Conservation (phyloP, 2,329 filamentous ascomycete species). For the Pseudovirgaria hyperparasitica region DNA sequence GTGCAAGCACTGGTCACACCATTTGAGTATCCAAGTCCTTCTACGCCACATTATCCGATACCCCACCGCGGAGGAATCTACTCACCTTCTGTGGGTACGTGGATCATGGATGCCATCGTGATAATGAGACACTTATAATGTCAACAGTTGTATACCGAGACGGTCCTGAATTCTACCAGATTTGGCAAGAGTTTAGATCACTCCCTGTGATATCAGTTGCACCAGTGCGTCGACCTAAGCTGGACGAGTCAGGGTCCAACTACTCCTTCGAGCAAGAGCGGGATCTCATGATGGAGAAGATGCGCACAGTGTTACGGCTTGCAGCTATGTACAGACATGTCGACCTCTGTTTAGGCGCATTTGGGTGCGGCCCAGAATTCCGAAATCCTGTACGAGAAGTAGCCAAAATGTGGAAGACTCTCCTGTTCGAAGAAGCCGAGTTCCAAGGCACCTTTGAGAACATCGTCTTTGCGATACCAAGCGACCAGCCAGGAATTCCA, state of each 20-base stretch:
- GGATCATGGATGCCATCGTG: slow-evolving; percentile 1
- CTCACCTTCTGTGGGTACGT: slow-evolving; percentile 52
- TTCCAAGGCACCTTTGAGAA: slow-evolving; percentile 31
- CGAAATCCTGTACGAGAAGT: slow-evolving; percentile 31
- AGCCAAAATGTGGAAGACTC: slow-evolving; percentile 30
- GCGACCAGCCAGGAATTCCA: slow-evolving; percentile 14
- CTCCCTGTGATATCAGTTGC: slow-evolving; percentile 64
- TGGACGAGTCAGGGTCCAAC: slow-evolving; percentile 51
- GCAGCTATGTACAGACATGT: slow-evolving; percentile 35
- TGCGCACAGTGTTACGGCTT: slow-evolving; percentile 57
- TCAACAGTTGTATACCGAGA: slow-evolving; percentile 53
- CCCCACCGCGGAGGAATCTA: slow-evolving; percentile 57
- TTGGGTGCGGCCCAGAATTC: slow-evolving; percentile 32
- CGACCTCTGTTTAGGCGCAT: slow-evolving; percentile 30
- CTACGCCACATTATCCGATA: slow-evolving; percentile 53
- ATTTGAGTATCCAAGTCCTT: slow-evolving; percentile 24
- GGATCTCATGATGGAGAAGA: slow-evolving; percentile 60
- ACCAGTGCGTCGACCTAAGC: slow-evolving; percentile 60
- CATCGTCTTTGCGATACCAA: slow-evolving; percentile 33
- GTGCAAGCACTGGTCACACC: slow-evolving; percentile 55
- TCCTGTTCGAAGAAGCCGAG: slow-evolving; percentile 31
- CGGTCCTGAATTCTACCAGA: slow-evolving; percentile 49
- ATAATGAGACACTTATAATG: neutral
- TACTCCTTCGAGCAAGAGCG: slow-evolving; percentile 63
- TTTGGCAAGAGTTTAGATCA: slow-evolving; percentile 32